These are phyloP conservation scores for Arabidopsis suecica DNA, from an alignment of 345 rosid genomes.

Conservation along the genomic window DNA sequence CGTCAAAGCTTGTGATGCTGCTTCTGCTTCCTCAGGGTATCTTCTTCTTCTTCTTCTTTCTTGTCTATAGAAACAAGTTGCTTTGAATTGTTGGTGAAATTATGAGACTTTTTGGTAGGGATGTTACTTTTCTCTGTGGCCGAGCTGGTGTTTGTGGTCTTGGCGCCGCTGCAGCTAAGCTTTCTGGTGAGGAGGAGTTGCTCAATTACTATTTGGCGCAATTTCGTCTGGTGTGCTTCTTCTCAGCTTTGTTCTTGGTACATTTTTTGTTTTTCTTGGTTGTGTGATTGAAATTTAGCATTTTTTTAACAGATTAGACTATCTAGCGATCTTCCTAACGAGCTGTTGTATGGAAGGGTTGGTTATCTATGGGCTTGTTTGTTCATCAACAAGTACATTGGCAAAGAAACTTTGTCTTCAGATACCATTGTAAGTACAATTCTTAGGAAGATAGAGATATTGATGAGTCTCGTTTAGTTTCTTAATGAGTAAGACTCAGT, in stretches of 20 bases:
- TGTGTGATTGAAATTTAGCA: background rate
- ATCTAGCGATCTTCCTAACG: constrained; percentile 56
- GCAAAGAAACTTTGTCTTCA: constrained; percentile 56
- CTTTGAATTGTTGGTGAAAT: background rate
- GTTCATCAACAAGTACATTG: constrained; percentile 58
- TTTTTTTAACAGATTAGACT: constrained; percentile 53
- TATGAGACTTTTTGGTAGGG: constrained; percentile 38
- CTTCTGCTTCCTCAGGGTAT: constrained; percentile 57
- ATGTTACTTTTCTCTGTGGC: constrained; percentile 66
- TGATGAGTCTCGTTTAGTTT: background rate
- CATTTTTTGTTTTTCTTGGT: background rate
- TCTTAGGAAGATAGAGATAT: constrained; percentile 5
- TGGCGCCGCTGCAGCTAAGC: constrained; percentile 65
- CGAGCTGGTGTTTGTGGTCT: constrained; percentile 71
- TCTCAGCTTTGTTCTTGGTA: constrained; percentile 3
- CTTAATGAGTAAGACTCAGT: constrained; percentile 28
- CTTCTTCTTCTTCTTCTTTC: background rate
- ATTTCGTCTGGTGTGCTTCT: constrained; percentile 52
- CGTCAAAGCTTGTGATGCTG: constrained; percentile 62
- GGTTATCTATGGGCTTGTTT: constrained; percentile 70
- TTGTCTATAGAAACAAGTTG: background rate
- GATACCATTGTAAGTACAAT: constrained; percentile 48
- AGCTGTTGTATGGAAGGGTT: constrained; percentile 68
- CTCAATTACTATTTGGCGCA: constrained; percentile 51
- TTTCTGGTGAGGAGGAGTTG: constrained; percentile 49